Percentiles rank a stretch among this genome's conserved stretches.
Conservation (phyloP, 352 stramenopile species). For the Sclerospora graminicola region DNA sequence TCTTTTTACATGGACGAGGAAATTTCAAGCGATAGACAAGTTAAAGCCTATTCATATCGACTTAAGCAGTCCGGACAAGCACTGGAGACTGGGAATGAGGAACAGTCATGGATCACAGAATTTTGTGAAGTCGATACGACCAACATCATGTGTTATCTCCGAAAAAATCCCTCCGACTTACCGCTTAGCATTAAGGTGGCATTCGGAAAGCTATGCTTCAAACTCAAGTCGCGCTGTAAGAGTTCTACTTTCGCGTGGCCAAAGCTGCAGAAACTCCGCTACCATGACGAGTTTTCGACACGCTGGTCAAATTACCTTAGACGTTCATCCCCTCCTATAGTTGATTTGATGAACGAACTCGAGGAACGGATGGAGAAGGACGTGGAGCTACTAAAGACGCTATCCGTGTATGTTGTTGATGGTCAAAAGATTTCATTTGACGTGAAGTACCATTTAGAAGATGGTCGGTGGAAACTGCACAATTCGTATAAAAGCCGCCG, state of each 20-base stretch:
- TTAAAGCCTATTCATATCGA: conserved; percentile 13
- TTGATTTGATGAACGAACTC: conserved; percentile 18
- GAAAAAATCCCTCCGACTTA: conserved; percentile 4
- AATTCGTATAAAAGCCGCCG: conserved; percentile 2
- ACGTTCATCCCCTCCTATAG: conserved; percentile 11
- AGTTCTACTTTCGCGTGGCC: conserved; percentile 17
- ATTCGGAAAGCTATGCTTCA: conserved; percentile 27
- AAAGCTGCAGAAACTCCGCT: conserved; percentile 20
- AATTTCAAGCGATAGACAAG: conserved; percentile 4
- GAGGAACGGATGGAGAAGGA: conserved; percentile 15
- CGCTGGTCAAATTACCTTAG: conserved; percentile 29
- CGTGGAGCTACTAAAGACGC: conserved; percentile 1
- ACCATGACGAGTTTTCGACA: conserved; percentile 15
- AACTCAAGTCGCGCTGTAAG: conserved; percentile 13
- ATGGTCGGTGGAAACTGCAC: too few relatives aligned
- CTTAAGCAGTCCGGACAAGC: conserved; percentile 17
- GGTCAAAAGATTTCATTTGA: conserved; percentile 8
- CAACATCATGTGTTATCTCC: conserved; percentile 18
- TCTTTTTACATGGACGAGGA: conserved; percentile 16
- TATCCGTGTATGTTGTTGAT: conserved; percentile 19
- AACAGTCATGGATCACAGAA: conserved; percentile 20
- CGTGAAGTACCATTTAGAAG: conserved; percentile 29
- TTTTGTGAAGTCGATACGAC: conserved; percentile 14
- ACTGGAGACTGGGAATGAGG: conserved; percentile 3
- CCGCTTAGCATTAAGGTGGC: conserved; percentile 13